phyloP scores from a whole-genome alignment of 2,329 filamentous ascomycete species.

The Colletotrichum tropicale region DNA sequence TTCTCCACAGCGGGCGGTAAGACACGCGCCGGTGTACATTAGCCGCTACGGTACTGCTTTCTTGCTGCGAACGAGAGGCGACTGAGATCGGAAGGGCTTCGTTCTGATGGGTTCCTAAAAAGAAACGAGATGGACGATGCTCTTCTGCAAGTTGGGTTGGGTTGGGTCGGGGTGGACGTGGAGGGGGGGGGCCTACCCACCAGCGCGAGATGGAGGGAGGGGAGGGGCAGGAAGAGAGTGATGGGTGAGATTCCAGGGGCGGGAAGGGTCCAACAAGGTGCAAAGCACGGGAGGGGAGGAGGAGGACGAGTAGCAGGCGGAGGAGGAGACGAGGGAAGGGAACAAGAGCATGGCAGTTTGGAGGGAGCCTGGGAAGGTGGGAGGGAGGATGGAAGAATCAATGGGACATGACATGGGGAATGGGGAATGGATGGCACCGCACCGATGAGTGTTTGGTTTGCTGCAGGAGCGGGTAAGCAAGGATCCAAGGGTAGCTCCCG shows the following conservation, averaged over 20 bases:
- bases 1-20: slow-evolving; percentile 18
- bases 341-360: background rate
- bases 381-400: background rate
- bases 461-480: slow-evolving; percentile 48
- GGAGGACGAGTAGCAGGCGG: background rate
- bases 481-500: slow-evolving; percentile 35
- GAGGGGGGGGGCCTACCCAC: background rate
- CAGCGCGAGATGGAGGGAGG: slow-evolving; percentile 13
- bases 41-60: background rate
- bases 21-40: slow-evolving; percentile 10
- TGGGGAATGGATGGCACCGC: background rate
- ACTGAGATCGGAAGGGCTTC: slow-evolving; percentile 4
- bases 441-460: slow-evolving; percentile 14
- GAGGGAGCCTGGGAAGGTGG: background rate
- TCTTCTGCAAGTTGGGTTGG: slow-evolving; percentile 9
- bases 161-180: background rate
- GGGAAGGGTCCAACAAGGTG: background rate
- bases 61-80: background rate
- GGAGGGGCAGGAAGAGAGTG: background rate
- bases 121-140: slow-evolving; percentile 19
- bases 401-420: background rate
- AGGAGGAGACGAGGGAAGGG: background rate
- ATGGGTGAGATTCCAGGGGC: background rate
- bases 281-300: background rate
- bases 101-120: background rate